A percentile compares a stretch with the other conserved stretches of the same genome.
phyloP scores from a whole-genome alignment of 2,329 filamentous ascomycete genomes.

The Botrytis elliptica region DNA sequence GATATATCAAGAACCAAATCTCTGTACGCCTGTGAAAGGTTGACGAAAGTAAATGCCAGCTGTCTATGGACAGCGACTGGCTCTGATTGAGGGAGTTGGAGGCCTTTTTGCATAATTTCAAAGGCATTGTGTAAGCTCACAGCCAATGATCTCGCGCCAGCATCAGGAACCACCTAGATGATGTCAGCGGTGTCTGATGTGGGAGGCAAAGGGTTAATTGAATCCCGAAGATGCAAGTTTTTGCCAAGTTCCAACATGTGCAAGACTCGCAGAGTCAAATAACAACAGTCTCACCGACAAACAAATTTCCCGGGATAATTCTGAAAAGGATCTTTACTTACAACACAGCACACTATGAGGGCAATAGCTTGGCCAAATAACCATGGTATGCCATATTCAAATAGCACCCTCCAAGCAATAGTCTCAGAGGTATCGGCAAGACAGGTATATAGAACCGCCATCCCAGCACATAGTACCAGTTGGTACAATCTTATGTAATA shows the following conservation, averaged over 20 bases:
- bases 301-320: neutral
- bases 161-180: constrained; percentile 49
- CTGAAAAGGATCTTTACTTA: neutral
- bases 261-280: neutral
- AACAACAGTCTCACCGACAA: neutral
- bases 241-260: neutral
- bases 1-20: constrained; percentile 58
- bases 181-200: neutral
- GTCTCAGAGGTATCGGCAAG: constrained; percentile 49
- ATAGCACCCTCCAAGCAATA: constrained; percentile 52
- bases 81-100: constrained; percentile 43
- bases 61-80: constrained; percentile 43
- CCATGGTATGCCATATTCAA: constrained; percentile 56
- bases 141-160: constrained; percentile 54
- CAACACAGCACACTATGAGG: constrained; percentile 47
- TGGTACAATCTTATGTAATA: constrained; percentile 58
- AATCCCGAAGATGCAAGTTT: neutral
- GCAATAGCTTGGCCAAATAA: constrained; percentile 54
- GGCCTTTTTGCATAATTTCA: constrained; percentile 45
- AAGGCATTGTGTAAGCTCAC: constrained; percentile 49
- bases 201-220: neutral
- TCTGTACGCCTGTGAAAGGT: constrained; percentile 55
- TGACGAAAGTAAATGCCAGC: constrained; percentile 53
- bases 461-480: constrained; percentile 53
- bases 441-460: constrained; percentile 54